Evolutionary conservation across 73 alveolate genomes (phyloP).

Genomic region (Symbiodinium natans): DNA sequence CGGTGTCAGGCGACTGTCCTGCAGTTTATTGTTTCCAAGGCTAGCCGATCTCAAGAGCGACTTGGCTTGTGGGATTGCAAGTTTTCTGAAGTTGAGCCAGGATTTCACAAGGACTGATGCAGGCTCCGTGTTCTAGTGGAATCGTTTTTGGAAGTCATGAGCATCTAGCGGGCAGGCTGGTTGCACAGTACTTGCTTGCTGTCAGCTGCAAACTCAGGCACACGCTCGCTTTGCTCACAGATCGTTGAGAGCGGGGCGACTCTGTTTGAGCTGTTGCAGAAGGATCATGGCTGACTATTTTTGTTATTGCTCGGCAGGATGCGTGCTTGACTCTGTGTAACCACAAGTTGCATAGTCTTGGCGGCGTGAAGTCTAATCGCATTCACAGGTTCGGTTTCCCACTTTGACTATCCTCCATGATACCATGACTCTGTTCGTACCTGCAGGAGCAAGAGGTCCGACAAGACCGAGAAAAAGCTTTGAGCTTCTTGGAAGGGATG

Average conservation of each 20-base stretch:
- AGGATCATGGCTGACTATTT: constrained; percentile 95
- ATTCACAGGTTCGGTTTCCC: no score
- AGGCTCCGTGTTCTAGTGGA: neutral
- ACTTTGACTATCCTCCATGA: no score
- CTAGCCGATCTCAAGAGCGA: constrained; percentile 94
- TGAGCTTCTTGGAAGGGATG: constrained; percentile 97
- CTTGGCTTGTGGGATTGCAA: neutral
- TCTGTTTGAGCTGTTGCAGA: constrained; percentile 98
- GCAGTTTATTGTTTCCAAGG: neutral
- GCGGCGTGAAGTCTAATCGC: no score
- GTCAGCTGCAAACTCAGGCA: constrained; percentile 94
- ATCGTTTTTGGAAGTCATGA: no score
- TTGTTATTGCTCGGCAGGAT: no score
- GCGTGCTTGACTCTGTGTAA: no score
- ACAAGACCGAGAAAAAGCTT: constrained; percentile 98
- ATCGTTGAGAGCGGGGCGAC: constrained; percentile 98
- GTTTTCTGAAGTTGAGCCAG: no score
- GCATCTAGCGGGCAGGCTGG: constrained; percentile 95
- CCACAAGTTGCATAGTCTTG: no score
- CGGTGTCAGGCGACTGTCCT: neutral
- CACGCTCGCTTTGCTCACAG: constrained; percentile 97
- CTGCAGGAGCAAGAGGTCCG: constrained; percentile 97
- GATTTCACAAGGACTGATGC: no score
- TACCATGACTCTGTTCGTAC: neutral
- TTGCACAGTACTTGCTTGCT: constrained; percentile 95